Evolutionary conservation across 1,284 basidiomycete species (phyloP).

Genomic region (Flammula alnicola): DNA sequence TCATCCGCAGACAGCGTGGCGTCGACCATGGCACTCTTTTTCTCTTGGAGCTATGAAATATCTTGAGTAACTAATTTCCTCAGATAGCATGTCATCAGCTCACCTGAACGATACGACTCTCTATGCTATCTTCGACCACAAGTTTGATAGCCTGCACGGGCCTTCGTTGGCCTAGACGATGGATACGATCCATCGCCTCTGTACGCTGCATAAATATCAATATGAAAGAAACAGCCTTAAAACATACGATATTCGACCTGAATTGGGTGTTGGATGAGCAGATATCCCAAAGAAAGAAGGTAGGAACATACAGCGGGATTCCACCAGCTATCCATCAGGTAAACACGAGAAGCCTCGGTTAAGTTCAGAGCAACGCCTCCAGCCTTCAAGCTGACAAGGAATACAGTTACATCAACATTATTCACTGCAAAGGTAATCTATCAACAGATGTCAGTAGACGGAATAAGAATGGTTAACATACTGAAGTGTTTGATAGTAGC

Average conservation of each 20-base stretch:
- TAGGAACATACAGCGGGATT: conserved; percentile 72
- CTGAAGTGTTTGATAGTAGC: conserved; percentile 95
- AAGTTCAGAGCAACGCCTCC: conserved; percentile 95
- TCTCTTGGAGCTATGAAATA: conserved; percentile 81
- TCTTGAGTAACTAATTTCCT: background rate
- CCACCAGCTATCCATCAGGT: conserved; percentile 93
- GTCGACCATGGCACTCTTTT: conserved; percentile 87
- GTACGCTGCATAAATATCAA: conserved; percentile 23
- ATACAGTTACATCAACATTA: conserved; percentile 94
- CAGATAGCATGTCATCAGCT: conserved; percentile 13
- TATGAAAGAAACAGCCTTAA: background rate
- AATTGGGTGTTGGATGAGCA: no score
- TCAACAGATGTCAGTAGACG: background rate
- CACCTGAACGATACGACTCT: conserved; percentile 88
- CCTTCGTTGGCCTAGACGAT: conserved; percentile 89
- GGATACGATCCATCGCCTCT: conserved; percentile 98
- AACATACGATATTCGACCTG: conserved; percentile 73
- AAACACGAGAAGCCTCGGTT: conserved; percentile 93
- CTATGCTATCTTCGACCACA: conserved; percentile 96
- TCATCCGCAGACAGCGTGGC: conserved; percentile 81
- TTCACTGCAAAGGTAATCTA: conserved; percentile 62
- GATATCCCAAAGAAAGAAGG: conserved; percentile 7
- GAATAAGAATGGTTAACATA: conserved; percentile 40
- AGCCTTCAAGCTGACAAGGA: conserved; percentile 95
- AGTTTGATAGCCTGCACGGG: conserved; percentile 94